Conservation (phyloP, 352 stramenopile genomes). For the Elongisporangium senticosum region DNA sequence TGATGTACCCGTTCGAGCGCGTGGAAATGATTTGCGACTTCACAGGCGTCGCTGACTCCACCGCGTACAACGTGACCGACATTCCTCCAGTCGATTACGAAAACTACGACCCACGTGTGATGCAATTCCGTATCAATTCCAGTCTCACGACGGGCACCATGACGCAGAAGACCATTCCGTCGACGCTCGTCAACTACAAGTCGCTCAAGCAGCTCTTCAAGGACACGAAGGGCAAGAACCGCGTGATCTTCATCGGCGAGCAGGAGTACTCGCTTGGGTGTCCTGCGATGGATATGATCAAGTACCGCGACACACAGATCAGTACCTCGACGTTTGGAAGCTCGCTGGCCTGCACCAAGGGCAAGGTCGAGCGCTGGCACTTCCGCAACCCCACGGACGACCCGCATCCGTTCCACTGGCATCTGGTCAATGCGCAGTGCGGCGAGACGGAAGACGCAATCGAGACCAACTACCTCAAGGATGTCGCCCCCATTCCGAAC, state of each 20-base stretch:
- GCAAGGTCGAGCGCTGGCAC: constrained; percentile 73
- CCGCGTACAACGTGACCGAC: constrained; percentile 42
- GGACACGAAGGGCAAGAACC: constrained; percentile 34
- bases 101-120: constrained; percentile 41
- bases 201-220: constrained; percentile 48
- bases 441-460: constrained; percentile 57
- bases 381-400: constrained; percentile 78
- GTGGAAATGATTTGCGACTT: constrained; percentile 63
- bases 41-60: constrained; percentile 23
- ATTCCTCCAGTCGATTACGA: constrained; percentile 29
- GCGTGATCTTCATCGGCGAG: constrained; percentile 45
- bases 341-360: constrained; percentile 52
- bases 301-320: constrained; percentile 42
- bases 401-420: constrained; percentile 73
- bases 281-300: constrained; percentile 37
- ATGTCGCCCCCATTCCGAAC: constrained; percentile 73
- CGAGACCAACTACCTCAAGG: constrained; percentile 60
- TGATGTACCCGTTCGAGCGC: constrained; percentile 56
- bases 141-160: constrained; percentile 35
- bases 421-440: constrained; percentile 70
- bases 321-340: constrained; percentile 45
- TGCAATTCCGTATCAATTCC: constrained; percentile 42
- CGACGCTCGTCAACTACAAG: constrained; percentile 35
- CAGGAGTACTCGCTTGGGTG: constrained; percentile 41
- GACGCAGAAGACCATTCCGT: constrained; percentile 28